Evolutionary conservation across 2,329 filamentous ascomycete genomes (phyloP).

Genomic region (Cadophora sp.): DNA sequence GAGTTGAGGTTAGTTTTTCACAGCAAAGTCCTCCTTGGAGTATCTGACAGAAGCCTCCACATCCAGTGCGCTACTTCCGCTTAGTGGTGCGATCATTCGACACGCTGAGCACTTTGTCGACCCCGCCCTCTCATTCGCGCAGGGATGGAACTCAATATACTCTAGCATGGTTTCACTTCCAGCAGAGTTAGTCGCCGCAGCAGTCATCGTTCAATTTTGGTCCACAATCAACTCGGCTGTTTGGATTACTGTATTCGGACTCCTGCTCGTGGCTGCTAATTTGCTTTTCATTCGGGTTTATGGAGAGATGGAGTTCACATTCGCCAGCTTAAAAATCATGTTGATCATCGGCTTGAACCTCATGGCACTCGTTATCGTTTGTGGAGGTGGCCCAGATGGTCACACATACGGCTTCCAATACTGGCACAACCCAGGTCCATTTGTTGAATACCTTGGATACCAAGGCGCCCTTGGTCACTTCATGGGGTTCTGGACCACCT

Average conservation of each 20-base stretch:
- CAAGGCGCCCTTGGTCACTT: conserved; percentile 64
- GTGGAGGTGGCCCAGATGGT: conserved; percentile 66
- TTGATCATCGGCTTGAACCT: conserved; percentile 69
- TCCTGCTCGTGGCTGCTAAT: conserved; percentile 45
- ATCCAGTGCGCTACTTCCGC: conserved; percentile 51
- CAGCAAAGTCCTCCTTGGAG: background rate
- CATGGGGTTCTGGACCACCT: conserved; percentile 53
- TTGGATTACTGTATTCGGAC: conserved; percentile 50
- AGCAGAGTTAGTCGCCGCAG: conserved; percentile 67
- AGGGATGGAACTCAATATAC: conserved; percentile 45
- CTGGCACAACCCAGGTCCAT: conserved; percentile 73
- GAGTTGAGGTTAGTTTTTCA: conserved; percentile 51
- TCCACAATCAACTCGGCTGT: conserved; percentile 58
- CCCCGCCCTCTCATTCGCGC: conserved; percentile 45
- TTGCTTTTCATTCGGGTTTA: conserved; percentile 50
- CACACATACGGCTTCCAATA: conserved; percentile 70
- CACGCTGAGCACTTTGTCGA: conserved; percentile 48
- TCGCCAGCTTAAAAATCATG: conserved; percentile 63
- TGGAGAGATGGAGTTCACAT: conserved; percentile 62
- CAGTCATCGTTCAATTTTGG: conserved; percentile 70
- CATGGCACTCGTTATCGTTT: conserved; percentile 65
- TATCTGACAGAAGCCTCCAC: background rate
- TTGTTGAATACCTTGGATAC: conserved; percentile 72
- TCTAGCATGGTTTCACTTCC: conserved; percentile 40
- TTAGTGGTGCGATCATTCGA: conserved; percentile 50